Evolutionary conservation across 805 yeast species (phyloP).

Genomic region (Yamadazyma sp.): DNA sequence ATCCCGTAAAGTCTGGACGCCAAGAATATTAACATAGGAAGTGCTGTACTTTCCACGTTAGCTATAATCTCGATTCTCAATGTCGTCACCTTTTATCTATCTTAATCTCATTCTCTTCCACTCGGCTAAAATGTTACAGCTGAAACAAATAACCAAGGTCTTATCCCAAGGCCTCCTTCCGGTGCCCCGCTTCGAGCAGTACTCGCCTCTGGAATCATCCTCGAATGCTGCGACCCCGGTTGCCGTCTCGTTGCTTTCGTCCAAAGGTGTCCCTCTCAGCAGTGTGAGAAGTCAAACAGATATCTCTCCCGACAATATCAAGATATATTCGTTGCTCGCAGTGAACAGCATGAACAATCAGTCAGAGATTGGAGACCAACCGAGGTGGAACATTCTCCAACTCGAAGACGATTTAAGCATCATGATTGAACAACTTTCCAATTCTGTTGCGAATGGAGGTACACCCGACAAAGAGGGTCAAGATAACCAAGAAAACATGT

Average conservation of each 20-base stretch:
- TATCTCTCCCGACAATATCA: conserved; percentile 28
- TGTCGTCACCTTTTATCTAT: too few relatives aligned
- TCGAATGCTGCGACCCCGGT: conserved; percentile 22
- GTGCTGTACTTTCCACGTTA: too few relatives aligned
- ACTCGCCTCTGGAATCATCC: conserved; percentile 6
- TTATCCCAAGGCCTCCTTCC: conserved; percentile 33
- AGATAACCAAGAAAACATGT: conserved; percentile 16
- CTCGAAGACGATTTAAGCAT: conserved; percentile 29
- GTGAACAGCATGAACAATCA: conserved; percentile 21
- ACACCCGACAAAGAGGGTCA: conserved; percentile 3
- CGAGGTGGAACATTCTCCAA: conserved; percentile 15
- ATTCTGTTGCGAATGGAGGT: conserved; percentile 12
- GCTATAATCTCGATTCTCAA: too few relatives aligned
- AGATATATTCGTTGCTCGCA: conserved; percentile 36
- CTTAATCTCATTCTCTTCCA: too few relatives aligned
- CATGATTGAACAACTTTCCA: conserved; percentile 20
- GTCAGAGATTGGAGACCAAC: neutral
- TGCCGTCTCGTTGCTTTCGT: conserved; percentile 35
- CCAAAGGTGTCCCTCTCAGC: conserved; percentile 39
- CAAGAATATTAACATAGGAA: too few relatives aligned
- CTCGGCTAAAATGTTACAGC: conserved; percentile 49
- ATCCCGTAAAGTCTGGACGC: too few relatives aligned
- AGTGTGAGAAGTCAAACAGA: conserved; percentile 28
- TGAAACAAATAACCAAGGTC: conserved; percentile 35
- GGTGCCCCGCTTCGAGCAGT: too few relatives aligned